Evolutionary conservation across 352 stramenopile genomes (phyloP).

Genomic region (Thraustochytrium striatum): DNA sequence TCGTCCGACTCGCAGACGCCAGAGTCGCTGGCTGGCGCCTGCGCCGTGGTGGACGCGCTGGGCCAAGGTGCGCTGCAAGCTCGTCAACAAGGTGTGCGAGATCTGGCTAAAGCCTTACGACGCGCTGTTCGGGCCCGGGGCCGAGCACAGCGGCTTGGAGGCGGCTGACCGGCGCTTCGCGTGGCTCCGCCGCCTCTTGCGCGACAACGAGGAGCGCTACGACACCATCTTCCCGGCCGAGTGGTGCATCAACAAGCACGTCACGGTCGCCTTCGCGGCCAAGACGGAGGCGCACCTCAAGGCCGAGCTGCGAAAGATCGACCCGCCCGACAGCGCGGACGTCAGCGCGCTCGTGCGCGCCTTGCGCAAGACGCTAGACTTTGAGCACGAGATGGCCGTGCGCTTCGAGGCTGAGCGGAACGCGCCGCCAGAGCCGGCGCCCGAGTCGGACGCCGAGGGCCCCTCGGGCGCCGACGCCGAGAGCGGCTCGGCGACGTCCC

Average conservation of each 20-base stretch:
- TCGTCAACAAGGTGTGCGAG: conserved; percentile 69
- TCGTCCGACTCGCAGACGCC: conserved; percentile 48
- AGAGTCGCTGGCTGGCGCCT: conserved; percentile 65
- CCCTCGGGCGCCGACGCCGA: no score
- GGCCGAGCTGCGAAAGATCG: conserved; percentile 58
- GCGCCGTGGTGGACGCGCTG: conserved; percentile 79
- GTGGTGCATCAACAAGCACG: conserved; percentile 87
- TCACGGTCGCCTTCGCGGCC: conserved; percentile 87
- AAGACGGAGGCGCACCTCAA: conserved; percentile 63
- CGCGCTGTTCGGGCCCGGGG: conserved; percentile 58
- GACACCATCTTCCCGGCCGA: conserved; percentile 87
- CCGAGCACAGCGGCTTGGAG: conserved; percentile 60
- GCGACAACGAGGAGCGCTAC: conserved; percentile 72
- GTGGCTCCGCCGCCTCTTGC: conserved; percentile 74
- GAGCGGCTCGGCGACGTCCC: no score
- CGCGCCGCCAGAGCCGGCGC: conserved; percentile 44
- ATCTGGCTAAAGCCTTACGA: conserved; percentile 73
- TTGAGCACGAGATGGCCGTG: conserved; percentile 75
- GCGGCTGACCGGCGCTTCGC: conserved; percentile 74
- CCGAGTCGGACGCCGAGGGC: conserved; percentile 53
- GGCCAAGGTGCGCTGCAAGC: conserved; percentile 62
- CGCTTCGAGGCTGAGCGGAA: conserved; percentile 63
- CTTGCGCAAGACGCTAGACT: conserved; percentile 74
- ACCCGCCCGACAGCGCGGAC: conserved; percentile 66
- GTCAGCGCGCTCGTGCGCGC: conserved; percentile 76